Base-by-base conservation (phyloP, 225 moss, liverwort and hornwort genomes). In the Antitrichia curtipendula region DNA sequence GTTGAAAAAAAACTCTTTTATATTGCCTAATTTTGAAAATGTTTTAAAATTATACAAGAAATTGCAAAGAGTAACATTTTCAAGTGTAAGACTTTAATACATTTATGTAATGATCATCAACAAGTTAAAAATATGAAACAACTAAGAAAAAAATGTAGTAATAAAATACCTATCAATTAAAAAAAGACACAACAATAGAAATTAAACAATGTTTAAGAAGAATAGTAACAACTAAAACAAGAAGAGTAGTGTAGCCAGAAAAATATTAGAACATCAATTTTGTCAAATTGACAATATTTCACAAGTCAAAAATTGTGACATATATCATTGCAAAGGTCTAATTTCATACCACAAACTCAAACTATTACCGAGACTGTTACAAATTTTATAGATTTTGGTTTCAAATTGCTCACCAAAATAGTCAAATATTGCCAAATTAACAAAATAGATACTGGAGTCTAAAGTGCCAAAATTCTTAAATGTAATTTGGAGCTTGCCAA, bases 121-220 rank as follows among this genome's bases (percentile, higher is more conserved):
- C 6, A 21, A 66, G 21, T 66, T 66, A 34, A 34, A 66, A 21
- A n/a, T n/a, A 12, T n/a, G 9, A n/a, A 21, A n/a, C 10, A 66
- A n/a, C 6, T 12, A 12, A 21, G 3, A 21, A 65, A 66, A 22
- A 2, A n/a, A 5, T n/a, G 21, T 21, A 2, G 2, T 32, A 2
- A 22, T 23, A 7, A 68, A 22, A n/a, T 12, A 49, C 6, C 1
- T 2, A 66, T 66, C n/a, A 22, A 8, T 13, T 68, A 68, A 7
- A 0, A 13, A 68, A 13, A 38, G 13, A 38, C 1, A 22, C 22
- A 13, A 13, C 4, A 23, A 23, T 0, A 3, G 0, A 36, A 38
- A 66, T n/a, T 21, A 12, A 18, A n/a, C n/a, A n/a, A n/a, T n/a
- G n/a, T n/a, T n/a, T n/a, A n/a, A n/a, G 2, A 7, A 68, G 4